These are phyloP conservation scores for Articulospora tetracladia DNA, from an alignment of 495 filamentous ascomycete species.

Conservation along the genomic window DNA sequence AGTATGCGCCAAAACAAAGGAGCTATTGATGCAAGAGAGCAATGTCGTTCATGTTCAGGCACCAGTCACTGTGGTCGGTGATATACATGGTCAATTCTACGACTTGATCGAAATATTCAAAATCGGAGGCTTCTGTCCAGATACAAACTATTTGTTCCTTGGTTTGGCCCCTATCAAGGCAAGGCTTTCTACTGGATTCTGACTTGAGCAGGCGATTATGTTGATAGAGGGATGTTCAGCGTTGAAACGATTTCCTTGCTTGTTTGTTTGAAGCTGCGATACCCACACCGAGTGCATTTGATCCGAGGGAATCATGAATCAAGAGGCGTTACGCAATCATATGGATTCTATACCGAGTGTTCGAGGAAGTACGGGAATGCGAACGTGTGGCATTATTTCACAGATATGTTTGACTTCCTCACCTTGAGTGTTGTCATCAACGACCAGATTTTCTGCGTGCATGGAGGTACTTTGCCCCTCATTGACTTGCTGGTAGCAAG, in stretches of 20 bases:
- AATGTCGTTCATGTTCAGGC: conserved; percentile 97
- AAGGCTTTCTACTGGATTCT: neutral
- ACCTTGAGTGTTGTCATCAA: conserved; percentile 96
- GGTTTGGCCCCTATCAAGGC: conserved; percentile 49
- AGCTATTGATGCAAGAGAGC: conserved; percentile 98
- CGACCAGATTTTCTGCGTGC: conserved; percentile 97
- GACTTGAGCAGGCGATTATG: conserved; percentile 73
- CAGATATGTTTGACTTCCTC: conserved; percentile 99
- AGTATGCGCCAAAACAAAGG: conserved; percentile 98
- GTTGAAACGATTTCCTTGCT: conserved; percentile 96
- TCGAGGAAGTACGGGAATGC: conserved; percentile 96
- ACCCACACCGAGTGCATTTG: conserved; percentile 85
- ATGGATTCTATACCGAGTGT: conserved; percentile 98
- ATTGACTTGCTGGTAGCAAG: neutral
- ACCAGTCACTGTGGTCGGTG: conserved; percentile 96
- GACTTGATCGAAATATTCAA: conserved; percentile 99
- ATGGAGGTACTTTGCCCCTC: conserved; percentile 57
- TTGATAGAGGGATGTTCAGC: conserved; percentile 94
- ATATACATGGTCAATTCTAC: conserved; percentile 98
- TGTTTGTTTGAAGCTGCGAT: conserved; percentile 90
- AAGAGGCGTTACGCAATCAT: conserved; percentile 94
- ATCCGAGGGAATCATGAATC: conserved; percentile 98
- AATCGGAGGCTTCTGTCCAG: conserved; percentile 92
- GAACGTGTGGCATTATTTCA: conserved; percentile 99
- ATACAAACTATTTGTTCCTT: conserved; percentile 97